Conservation (phyloP, 208 protist species). For the Phytomonas sp. region DNA sequence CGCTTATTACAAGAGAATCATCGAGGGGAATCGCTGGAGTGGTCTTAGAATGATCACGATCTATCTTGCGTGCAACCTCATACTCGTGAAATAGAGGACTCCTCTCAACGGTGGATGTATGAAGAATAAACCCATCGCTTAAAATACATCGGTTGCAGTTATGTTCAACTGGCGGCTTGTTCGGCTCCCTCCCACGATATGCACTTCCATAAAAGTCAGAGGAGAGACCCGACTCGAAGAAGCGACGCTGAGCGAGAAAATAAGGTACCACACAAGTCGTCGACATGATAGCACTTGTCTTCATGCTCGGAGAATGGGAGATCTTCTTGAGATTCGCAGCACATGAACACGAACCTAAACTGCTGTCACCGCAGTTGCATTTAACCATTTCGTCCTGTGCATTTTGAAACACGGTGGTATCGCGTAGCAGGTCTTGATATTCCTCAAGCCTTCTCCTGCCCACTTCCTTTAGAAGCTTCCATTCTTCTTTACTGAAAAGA, state of each 20-base stretch:
- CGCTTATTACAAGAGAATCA: not conserved
- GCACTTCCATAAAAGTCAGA: not conserved
- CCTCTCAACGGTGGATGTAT: not conserved
- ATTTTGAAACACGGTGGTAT: not conserved
- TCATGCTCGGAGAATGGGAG: not conserved
- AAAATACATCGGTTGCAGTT: not conserved
- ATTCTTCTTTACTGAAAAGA: slow-evolving; percentile 38
- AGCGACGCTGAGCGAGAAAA: not conserved
- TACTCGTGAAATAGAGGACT: not conserved
- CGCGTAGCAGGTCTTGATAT: not conserved
- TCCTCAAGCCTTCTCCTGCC: not conserved
- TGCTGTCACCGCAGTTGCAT: not conserved
- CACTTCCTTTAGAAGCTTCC: slow-evolving; percentile 20
- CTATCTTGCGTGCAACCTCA: not conserved
- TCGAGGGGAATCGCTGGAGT: not conserved
- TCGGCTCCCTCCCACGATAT: not conserved
- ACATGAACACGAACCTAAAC: not conserved
- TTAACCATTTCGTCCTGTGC: not conserved
- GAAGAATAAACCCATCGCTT: not conserved
- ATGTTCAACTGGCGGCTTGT: not conserved
- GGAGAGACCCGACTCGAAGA: not conserved
- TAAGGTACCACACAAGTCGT: not conserved
- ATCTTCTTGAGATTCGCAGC: not conserved
- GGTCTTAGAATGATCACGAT: not conserved
- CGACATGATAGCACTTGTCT: not conserved